Conservation (phyloP, 345 rosid genomes). For the Syzygium grande region DNA sequence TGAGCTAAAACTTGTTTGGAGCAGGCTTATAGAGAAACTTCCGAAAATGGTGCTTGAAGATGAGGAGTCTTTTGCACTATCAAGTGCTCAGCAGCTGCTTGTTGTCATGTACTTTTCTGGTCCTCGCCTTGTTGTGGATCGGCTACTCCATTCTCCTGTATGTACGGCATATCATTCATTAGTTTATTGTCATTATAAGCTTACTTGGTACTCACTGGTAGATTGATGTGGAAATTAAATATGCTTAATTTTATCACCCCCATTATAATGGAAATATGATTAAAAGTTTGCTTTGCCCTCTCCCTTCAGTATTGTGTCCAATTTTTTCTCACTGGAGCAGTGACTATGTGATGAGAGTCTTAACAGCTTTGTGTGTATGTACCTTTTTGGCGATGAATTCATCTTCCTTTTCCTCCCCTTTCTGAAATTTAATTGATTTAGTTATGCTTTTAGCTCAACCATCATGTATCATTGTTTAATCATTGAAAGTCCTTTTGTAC, state of each 20-base stretch:
- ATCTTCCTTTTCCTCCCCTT: neutral
- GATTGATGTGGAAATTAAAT: neutral
- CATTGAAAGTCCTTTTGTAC: neutral
- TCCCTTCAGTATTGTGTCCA: neutral
- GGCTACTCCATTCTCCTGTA: slow-evolving; percentile 80
- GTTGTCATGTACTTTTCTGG: slow-evolving; percentile 77
- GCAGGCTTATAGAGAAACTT: slow-evolving; percentile 79
- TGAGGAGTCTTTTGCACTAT: slow-evolving; percentile 62
- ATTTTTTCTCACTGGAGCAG: neutral
- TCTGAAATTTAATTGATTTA: neutral
- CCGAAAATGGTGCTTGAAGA: slow-evolving; percentile 71
- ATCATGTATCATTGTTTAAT: neutral
- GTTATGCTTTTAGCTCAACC: neutral
- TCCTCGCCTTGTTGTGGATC: slow-evolving; percentile 57
- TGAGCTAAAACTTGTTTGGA: neutral
- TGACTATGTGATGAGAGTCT: neutral
- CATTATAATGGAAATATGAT: neutral
- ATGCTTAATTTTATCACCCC: neutral
- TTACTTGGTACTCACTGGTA: neutral
- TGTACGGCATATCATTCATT: slow-evolving; percentile 11
- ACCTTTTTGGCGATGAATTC: neutral
- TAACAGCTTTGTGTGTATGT: neutral
- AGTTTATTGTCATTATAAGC: neutral
- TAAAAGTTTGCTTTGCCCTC: neutral
- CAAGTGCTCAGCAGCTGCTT: slow-evolving; percentile 73